Evolutionary conservation across 169 alveolate species (phyloP), one percentile per base, ranked within the genome.

Genomic region (Perkinsus olseni): DNA sequence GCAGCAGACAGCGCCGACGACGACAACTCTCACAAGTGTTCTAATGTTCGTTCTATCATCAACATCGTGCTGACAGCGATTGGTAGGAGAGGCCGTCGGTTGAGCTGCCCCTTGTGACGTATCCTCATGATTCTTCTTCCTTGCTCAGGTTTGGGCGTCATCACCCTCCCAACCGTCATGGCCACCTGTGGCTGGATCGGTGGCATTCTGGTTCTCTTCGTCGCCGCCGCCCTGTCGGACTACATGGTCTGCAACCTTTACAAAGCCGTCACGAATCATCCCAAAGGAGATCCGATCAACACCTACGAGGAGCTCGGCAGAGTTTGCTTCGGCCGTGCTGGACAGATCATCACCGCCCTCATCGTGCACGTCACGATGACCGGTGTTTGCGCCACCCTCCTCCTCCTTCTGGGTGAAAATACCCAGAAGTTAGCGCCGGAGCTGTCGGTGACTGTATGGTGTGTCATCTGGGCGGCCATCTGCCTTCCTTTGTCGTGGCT

Each of bases 281-380:
- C 82, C 28, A 62, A 62, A 24, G 82, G 82, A 21, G 82, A 62
- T 62, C 82, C 82, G 1, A 62, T 62, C 34, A 62, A 62, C 34
- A 62, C 82, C 28, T 62, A 62, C 31, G 82, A 62, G 82, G 82
- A 62, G 82, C 82, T 62, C 82, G 82, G 82, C 82, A 62, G 82
- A 62, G 82, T 62, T 24, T 62, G 82, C 82, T 62, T 21, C 31
- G 82, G 82, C 17, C 82, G 82, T 13, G 82, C 34, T 62, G 82
- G 82, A 0, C 82, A 62, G 82, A 62, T 62, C 82, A 28, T 62
- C 34, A 62, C 82, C 13, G 82, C 82, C 82, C 82, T 62, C 17
- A 62, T 62, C 1, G 82, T 62, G 13, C 82, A 62, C 31, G 82
- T 24, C 37, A 62, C 82, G 8, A 62, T 62, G 82, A 62, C 82